Conservation (phyloP, 306 rosid genomes). For the Malus sieversii region DNA sequence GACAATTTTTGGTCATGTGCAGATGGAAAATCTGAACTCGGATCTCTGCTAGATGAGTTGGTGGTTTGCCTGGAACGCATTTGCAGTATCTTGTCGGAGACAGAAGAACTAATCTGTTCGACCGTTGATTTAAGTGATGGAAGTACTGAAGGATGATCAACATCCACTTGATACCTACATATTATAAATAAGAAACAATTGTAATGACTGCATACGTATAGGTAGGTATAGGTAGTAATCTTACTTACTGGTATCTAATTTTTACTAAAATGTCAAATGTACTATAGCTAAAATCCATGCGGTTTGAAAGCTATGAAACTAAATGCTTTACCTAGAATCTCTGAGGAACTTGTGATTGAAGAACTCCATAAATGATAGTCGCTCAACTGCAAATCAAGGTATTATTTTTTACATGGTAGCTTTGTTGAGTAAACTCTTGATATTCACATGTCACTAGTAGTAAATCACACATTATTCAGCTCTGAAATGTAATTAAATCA, state of each 20-base stretch:
- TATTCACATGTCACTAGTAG: neutral
- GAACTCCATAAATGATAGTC: slow-evolving; percentile 77
- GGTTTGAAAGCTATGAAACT: neutral
- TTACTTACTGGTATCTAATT: neutral
- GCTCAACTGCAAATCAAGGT: slow-evolving; percentile 69
- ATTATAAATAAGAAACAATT: slow-evolving; percentile 16
- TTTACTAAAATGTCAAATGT: neutral
- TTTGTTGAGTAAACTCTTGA: slow-evolving; percentile 1
- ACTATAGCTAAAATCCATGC: neutral
- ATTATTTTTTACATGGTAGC: slow-evolving; percentile 20
- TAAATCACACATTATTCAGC: slow-evolving; percentile 1
- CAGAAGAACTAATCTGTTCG: slow-evolving; percentile 25
- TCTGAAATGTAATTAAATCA: neutral
- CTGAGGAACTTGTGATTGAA: slow-evolving; percentile 63
- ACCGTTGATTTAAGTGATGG: slow-evolving; percentile 20
- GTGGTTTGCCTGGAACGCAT: slow-evolving; percentile 25
- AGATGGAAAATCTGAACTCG: slow-evolving; percentile 22
- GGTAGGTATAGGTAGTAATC: neutral
- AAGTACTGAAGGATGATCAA: slow-evolving; percentile 25
- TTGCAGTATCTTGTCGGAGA: slow-evolving; percentile 22
- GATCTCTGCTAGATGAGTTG: slow-evolving; percentile 26
- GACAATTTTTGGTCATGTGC: slow-evolving; percentile 8
- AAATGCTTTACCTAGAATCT: slow-evolving; percentile 49
- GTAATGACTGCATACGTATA: neutral
- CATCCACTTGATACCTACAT: slow-evolving; percentile 40